Base-by-base conservation (phyloP, 768 basidiomycete species). In the Boletus rubescentipes region DNA sequence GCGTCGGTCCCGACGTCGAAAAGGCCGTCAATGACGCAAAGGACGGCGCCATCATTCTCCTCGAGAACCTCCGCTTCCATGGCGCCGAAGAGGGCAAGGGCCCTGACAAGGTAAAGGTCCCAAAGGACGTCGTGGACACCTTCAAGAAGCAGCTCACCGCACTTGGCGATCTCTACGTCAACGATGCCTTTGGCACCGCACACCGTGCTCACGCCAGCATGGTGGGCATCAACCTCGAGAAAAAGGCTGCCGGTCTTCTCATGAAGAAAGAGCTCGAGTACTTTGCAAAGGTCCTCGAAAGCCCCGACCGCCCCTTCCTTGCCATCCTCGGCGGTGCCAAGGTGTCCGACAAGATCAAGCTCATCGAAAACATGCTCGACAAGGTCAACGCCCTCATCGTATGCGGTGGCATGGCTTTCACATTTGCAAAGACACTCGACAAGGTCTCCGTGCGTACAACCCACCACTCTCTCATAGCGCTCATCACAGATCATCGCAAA, bases 241-340 rank as follows among this genome's bases (percentile, higher is more conserved):
- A 96, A 73, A 82, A 93, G 61, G 96, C 96, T 2, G 86, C 96
- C 31, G 96, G 96, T 23, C 94, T 97, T 79, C 82, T 99, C 57
- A 89, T 99, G 79, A 97, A 95, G 78, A 98, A 98, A 75, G 96
- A 99, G 73, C 85, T 99, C 62, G 95, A 98, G 64, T 99, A 87
- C 79, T 98, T 99, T 72, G 93, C 96, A 43, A 99, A 98, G 75
- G 96, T 93, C 50, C 82, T 99, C 30, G 96, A 99, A 71, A 85
- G 79, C 61, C 96, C 96, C 18, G 93, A 96, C 64, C 77, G 90
- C 38, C 96, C 96, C 14, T 99, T 99, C 88, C 82, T 99, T 49
- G 96, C 95, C 46, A 99, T 98, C 68, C 86, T 98, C 51, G 96
- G 96, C 63, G 96, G 96, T 67, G 96, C 96, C 51, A 99, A 99